These are phyloP conservation scores for Penicillium bovifimosum DNA, from an alignment of 495 filamentous ascomycete genomes.

Conservation along the genomic window DNA sequence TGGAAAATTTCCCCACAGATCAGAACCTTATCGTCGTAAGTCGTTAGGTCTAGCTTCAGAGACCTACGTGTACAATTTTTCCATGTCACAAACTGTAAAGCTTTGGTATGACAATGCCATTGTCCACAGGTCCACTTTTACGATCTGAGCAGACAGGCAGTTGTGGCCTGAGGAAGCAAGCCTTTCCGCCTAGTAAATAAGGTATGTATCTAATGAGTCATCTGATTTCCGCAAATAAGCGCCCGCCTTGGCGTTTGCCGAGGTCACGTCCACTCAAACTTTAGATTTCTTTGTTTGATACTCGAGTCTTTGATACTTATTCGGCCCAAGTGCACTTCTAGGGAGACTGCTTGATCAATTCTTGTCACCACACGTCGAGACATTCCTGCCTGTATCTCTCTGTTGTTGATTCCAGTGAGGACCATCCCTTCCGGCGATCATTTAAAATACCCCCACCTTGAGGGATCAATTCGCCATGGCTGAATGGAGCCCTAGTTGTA, in stretches of 20 bases:
- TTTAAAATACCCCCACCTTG: conserved; percentile 4
- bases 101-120: too few species aligned
- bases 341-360: background rate
- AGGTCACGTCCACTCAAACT: background rate
- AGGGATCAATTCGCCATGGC: conserved; percentile 18
- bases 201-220: conserved; percentile 23
- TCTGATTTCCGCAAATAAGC: conserved; percentile 23
- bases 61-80: too few species aligned
- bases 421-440: background rate
- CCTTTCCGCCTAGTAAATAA: background rate
- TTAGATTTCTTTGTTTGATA: background rate
- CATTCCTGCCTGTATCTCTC: background rate
- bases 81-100: too few species aligned
- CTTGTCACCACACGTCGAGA: background rate
- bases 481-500: conserved; percentile 35
- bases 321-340: background rate
- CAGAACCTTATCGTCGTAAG: too few species aligned
- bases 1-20: too few species aligned
- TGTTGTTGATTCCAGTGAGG: background rate
- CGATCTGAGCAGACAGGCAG: too few species aligned
- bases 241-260: background rate
- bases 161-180: background rate
- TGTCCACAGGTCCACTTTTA: too few species aligned
- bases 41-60: too few species aligned
- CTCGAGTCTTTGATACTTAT: background rate